Evolutionary conservation across 2,329 filamentous ascomycete species (phyloP).

Genomic region (Claviceps purpurea): DNA sequence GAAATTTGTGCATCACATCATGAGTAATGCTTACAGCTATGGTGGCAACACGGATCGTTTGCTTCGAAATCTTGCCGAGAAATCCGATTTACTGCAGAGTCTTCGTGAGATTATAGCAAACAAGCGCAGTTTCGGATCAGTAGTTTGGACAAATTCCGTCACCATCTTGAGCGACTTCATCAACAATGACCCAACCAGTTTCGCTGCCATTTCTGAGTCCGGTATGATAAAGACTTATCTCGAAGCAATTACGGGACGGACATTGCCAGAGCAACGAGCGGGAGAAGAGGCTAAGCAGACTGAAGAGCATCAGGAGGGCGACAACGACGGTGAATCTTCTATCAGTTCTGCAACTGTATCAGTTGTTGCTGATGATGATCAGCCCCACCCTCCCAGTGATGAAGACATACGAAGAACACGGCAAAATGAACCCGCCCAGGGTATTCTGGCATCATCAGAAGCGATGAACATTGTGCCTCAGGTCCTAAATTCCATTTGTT

Average conservation of each 20-base stretch:
- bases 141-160: conserved; percentile 91
- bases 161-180: conserved; percentile 92
- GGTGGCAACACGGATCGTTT: conserved; percentile 79
- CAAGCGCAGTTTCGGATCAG: conserved; percentile 68
- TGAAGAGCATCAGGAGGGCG: conserved; percentile 20
- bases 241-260: conserved; percentile 56
- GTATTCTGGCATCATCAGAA: conserved; percentile 77
- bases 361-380: conserved; percentile 21
- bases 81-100: conserved; percentile 66
- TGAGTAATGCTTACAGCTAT: conserved; percentile 57
- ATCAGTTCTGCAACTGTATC: conserved; percentile 27
- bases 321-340: conserved; percentile 24
- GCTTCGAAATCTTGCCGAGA: conserved; percentile 87
- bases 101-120: conserved; percentile 74
- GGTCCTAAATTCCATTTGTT: conserved; percentile 83
- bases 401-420: conserved; percentile 34
- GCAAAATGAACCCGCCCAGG: conserved; percentile 40
- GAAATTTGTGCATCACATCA: conserved; percentile 93
- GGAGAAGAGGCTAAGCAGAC: conserved; percentile 16
- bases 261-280: conserved; percentile 21
- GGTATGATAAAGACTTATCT: conserved; percentile 79
- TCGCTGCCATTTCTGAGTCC: conserved; percentile 87
- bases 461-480: conserved; percentile 77
- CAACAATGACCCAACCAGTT: conserved; percentile 96
- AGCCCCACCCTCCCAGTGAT: conserved; percentile 39